phyloP scores from a whole-genome alignment of 768 basidiomycete species.

The Leucosporidium creatinivorum region DNA sequence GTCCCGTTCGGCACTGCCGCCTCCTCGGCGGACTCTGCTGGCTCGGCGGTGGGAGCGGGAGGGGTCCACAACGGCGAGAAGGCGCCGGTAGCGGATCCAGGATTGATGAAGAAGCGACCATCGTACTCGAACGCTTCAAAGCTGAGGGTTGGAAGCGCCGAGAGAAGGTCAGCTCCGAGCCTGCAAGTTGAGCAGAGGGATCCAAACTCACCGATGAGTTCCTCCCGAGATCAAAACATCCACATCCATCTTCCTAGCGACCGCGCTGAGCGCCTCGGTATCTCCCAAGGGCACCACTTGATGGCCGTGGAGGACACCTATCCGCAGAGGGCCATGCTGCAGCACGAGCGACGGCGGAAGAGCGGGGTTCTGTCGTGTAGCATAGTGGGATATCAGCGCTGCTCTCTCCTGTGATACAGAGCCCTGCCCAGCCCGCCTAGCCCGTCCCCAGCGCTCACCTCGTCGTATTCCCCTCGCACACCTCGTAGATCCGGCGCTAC shows the following conservation, averaged over 20 bases:
- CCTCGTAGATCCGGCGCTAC: conserved; percentile 89
- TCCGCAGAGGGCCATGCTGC: conserved; percentile 72
- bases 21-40: not conserved
- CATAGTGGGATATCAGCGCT: not conserved
- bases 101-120: conserved; percentile 88
- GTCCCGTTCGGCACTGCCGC: conserved; percentile 1
- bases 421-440: not conserved
- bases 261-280: conserved; percentile 74
- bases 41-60: not conserved
- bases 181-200: not conserved
- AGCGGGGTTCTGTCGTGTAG: conserved; percentile 51
- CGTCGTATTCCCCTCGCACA: conserved; percentile 91
- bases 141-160: conserved; percentile 44
- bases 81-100: conserved; percentile 88
- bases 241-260: conserved; percentile 94
- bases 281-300: conserved; percentile 89
- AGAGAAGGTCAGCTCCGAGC: too few relatives aligned
- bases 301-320: conserved; percentile 90
- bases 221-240: conserved; percentile 90
- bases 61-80: conserved; percentile 41
- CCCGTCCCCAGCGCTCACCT: conserved; percentile 50
- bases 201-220: conserved; percentile 70
- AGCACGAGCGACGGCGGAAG: conserved; percentile 77
- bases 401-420: not conserved
- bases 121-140: conserved; percentile 93